Conservation (phyloP, 208 protist species). For the Acanthamoeba sp. region DNA sequence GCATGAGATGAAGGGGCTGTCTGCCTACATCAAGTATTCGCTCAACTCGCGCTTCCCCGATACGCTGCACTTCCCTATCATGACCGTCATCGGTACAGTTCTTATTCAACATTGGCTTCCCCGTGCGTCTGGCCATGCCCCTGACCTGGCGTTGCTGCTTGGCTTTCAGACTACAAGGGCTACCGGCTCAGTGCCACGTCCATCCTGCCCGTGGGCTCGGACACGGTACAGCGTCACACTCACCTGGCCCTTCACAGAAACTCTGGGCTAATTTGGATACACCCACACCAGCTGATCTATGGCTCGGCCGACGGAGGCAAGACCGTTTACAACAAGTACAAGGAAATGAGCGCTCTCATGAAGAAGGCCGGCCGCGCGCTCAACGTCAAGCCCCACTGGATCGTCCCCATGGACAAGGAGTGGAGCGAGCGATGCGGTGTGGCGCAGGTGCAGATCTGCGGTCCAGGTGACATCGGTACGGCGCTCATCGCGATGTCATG, state of each 20-base stretch:
- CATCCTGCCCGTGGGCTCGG: constrained; percentile 4
- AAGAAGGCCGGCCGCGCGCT: constrained; percentile 37
- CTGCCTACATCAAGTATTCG: constrained; percentile 51
- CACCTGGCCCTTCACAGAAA: background rate
- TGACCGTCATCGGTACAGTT: constrained; percentile 51
- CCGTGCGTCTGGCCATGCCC: background rate
- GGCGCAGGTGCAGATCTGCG: constrained; percentile 22
- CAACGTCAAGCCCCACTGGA: constrained; percentile 43
- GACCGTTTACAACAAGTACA: constrained; percentile 22
- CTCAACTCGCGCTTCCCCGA: constrained; percentile 8
- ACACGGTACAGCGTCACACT: background rate
- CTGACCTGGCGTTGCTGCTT: background rate
- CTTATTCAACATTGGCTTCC: background rate
- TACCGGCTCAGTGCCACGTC: constrained; percentile 47
- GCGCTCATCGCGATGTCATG: no score
- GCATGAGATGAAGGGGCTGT: constrained; percentile 68
- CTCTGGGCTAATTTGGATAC: background rate
- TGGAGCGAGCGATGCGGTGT: background rate
- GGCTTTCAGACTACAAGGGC: constrained; percentile 24
- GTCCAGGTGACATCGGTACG: constrained; percentile 46
- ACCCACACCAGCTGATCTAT: background rate
- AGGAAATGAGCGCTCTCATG: constrained; percentile 50
- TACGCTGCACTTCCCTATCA: constrained; percentile 46
- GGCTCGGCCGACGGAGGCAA: background rate
- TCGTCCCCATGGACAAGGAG: background rate